Conservation (phyloP, 495 filamentous ascomycete species). For the Xylaria cubensis region DNA sequence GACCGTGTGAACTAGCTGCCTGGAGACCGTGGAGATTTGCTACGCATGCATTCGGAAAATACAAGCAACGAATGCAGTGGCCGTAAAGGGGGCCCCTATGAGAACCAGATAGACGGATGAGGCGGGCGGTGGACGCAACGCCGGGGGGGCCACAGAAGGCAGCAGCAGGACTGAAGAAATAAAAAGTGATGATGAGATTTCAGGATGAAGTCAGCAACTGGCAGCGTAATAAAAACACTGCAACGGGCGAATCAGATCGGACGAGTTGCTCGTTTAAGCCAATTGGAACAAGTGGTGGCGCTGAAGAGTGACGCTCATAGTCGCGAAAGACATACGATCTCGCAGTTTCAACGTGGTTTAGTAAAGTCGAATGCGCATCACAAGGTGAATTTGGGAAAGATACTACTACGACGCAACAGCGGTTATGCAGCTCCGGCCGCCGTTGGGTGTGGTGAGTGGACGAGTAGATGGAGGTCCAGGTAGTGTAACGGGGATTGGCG, state of each 20-base stretch:
- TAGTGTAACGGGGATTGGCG: slow-evolving; percentile 25
- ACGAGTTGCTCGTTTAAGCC: slow-evolving; percentile 8
- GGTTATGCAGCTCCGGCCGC: slow-evolving; percentile 28
- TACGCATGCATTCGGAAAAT: slow-evolving; percentile 21
- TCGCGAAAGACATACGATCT: slow-evolving; percentile 11
- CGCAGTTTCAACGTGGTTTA: slow-evolving; percentile 24
- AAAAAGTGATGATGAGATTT: slow-evolving; percentile 9
- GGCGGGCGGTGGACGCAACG: slow-evolving; percentile 19
- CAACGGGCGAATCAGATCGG: slow-evolving; percentile 23
- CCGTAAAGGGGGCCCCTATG: neutral
- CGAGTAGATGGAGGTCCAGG: slow-evolving; percentile 22
- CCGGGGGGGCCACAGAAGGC: slow-evolving; percentile 21
- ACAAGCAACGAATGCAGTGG: slow-evolving; percentile 22
- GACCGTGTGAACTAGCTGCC: slow-evolving; percentile 23
- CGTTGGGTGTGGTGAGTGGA: slow-evolving; percentile 24
- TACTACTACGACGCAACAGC: slow-evolving; percentile 27
- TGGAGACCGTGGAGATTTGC: slow-evolving; percentile 21
- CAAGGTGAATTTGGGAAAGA: slow-evolving; percentile 3
- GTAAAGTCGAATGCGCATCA: slow-evolving; percentile 11
- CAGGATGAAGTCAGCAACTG: slow-evolving; percentile 24
- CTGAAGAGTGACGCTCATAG: slow-evolving; percentile 22
- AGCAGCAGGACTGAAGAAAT: neutral
- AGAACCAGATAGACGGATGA: slow-evolving; percentile 19
- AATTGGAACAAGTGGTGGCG: slow-evolving; percentile 29
- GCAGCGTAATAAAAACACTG: slow-evolving; percentile 23